phyloP scores from a whole-genome alignment of 139 green algal species.

The Haematococcus lacustris region DNA sequence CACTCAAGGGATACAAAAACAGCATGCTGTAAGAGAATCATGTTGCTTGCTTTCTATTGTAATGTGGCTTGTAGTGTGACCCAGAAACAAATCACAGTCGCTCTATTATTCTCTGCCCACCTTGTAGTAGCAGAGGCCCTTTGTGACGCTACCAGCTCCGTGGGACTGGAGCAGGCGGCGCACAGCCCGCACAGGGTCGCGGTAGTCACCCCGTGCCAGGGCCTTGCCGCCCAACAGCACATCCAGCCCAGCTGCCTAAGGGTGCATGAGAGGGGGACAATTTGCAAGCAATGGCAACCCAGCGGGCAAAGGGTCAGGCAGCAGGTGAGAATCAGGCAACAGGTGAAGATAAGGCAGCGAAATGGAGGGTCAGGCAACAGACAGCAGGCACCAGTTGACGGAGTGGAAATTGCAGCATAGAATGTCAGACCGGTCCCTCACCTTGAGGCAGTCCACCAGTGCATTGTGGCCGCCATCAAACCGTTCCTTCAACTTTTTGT shows the following conservation, averaged over 20 bases:
- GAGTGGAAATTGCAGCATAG: no score
- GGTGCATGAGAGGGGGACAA: neutral
- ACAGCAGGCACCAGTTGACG: no score
- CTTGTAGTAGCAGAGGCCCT: slow-evolving; percentile 14
- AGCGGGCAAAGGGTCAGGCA: neutral
- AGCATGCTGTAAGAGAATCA: neutral
- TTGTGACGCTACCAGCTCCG: slow-evolving; percentile 33
- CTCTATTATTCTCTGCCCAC: neutral
- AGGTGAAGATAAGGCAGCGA: no score
- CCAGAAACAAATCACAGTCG: neutral
- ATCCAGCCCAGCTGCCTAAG: slow-evolving; percentile 30
- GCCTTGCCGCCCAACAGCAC: slow-evolving; percentile 16
- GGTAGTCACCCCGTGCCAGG: slow-evolving; percentile 34
- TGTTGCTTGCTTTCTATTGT: neutral
- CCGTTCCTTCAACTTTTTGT: slow-evolving; percentile 28
- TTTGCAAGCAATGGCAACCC: neutral
- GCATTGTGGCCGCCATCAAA: slow-evolving; percentile 38
- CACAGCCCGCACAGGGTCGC: slow-evolving; percentile 25
- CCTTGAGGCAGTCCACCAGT: slow-evolving; percentile 32
- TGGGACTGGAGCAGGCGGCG: slow-evolving; percentile 39
- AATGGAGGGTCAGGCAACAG: no score
- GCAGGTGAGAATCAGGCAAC: no score
- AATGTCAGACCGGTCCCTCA: no score
- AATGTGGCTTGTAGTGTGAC: neutral
- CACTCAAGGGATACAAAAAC: neutral